Base-by-base conservation (phyloP, 2,329 filamentous ascomycete species). In the Fonsecaea multimorphosa region DNA sequence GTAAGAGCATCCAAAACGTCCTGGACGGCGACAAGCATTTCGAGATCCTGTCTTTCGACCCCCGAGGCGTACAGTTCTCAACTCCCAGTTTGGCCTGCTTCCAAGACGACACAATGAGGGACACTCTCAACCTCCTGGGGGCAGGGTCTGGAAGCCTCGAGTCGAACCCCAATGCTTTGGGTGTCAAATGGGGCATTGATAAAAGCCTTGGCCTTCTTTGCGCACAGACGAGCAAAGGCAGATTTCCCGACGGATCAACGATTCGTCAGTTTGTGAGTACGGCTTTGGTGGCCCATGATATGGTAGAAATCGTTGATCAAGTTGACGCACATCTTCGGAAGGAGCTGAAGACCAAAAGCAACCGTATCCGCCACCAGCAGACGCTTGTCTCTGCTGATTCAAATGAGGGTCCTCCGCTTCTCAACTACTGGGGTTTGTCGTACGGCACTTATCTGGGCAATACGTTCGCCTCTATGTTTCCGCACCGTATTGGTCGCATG, bases 351-450 rank as follows among this genome's bases (percentile, higher is more conserved):
- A 34, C 8, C 1, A 34, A 38, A 3, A 14, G 34, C 7, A 31
- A 8, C 14, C 19, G 16, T 29, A 19, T 3, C n/a, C 19, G 57
- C 4, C 24, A 62, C 31, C 53, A 34, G 32, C 66, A 68, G 56
- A 22, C 46, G 6, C n/a, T 57, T 9, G 24, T 64, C 29, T 49
- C 40, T 38, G 22, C 52, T 31, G 32, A 27, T 22, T 9, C 61
- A 5, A 40, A 32, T 19, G 38, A 63, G 19, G 40, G 49, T 16
- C 58, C 63, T 32, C 62, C 69, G 2, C 59, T 72, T 11, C 70
- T 85, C 32, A 80, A 81, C 70, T 86, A 84, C 68, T 80, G 82
- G 75, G 83, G 84, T 0, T 79, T 85, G 59, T 84, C 81, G 5
- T 86, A 86, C 64, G 81, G 81, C 4, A 81, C 79, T 0, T 73